phyloP scores from a whole-genome alignment of 805 yeast genomes.

The Debaryomyces tyrocola region DNA sequence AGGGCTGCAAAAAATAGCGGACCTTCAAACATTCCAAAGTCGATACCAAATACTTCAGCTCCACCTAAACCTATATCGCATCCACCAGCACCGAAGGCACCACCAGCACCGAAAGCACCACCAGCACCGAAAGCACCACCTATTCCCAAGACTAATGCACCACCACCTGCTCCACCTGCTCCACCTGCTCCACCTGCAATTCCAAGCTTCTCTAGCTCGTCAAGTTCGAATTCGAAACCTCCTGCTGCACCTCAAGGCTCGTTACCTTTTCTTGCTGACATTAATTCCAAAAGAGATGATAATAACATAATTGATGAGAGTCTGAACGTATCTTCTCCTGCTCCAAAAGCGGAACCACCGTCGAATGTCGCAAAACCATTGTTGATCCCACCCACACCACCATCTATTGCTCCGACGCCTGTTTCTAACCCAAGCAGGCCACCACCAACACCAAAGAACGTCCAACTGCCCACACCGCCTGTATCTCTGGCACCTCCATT shows the following conservation, averaged over 20 bases:
- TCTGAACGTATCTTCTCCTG: conserved; percentile 16
- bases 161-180: conserved; percentile 16
- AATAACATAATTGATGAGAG: conserved; percentile 43
- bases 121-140: conserved; percentile 15
- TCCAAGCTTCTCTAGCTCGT: conserved; percentile 4
- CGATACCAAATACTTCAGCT: conserved; percentile 12
- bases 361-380: conserved; percentile 13
- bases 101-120: conserved; percentile 16
- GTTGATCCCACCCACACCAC: conserved; percentile 16
- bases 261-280: conserved; percentile 59
- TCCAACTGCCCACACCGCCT: conserved; percentile 16
- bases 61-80: conserved; percentile 9
- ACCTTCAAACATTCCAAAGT: conserved; percentile 18
- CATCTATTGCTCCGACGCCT: conserved; percentile 9
- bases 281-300: conserved; percentile 55
- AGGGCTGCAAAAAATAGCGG: neutral
- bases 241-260: conserved; percentile 24
- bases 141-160: conserved; percentile 7
- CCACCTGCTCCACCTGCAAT: conserved; percentile 11
- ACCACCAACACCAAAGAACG: conserved; percentile 10
- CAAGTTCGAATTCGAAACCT: conserved; percentile 12
- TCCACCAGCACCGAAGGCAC: conserved; percentile 12
- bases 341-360: conserved; percentile 14
- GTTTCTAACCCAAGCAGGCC: conserved; percentile 4
- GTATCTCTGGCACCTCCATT: conserved; percentile 17